Percentiles rank a stretch among this genome's conserved stretches.
These are phyloP conservation scores for Blastobotrys mokoenaii DNA, from an alignment of 805 yeast species.

Conservation along the genomic window DNA sequence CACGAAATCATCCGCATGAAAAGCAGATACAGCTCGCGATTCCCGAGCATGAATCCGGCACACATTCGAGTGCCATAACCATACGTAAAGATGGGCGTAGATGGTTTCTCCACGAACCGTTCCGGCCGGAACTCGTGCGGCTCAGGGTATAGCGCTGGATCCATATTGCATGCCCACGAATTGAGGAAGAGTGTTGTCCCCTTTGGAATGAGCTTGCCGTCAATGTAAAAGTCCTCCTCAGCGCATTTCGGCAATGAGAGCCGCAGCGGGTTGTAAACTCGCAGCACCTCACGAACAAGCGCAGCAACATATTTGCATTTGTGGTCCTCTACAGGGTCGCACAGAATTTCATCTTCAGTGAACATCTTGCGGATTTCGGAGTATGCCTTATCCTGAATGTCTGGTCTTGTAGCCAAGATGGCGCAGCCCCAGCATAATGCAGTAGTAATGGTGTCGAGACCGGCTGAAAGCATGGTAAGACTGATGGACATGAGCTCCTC, in stretches of 20 bases:
- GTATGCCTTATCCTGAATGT: slow-evolving; percentile 16
- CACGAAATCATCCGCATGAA: slow-evolving; percentile 42
- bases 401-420: slow-evolving; percentile 35
- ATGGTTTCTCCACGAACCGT: slow-evolving; percentile 5
- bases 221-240: background rate
- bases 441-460: slow-evolving; percentile 3
- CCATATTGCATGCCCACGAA: slow-evolving; percentile 64
- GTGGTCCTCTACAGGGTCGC: slow-evolving; percentile 32
- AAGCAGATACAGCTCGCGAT: slow-evolving; percentile 53
- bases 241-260: slow-evolving; percentile 41
- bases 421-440: background rate
- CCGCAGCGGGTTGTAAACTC: slow-evolving; percentile 62
- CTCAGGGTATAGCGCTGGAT: slow-evolving; percentile 22
- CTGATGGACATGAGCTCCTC: slow-evolving; percentile 3
- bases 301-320: slow-evolving; percentile 40
- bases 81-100: slow-evolving; percentile 16
- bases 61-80: slow-evolving; percentile 68
- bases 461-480: slow-evolving; percentile 6
- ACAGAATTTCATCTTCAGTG: slow-evolving; percentile 28
- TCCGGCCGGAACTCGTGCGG: slow-evolving; percentile 9
- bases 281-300: slow-evolving; percentile 50
- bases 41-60: slow-evolving; percentile 53
- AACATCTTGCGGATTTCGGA: slow-evolving; percentile 23
- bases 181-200: slow-evolving; percentile 55
- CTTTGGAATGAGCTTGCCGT: slow-evolving; percentile 35